Conservation (phyloP, 768 basidiomycete genomes). For the Lactifluus subvellereus region DNA sequence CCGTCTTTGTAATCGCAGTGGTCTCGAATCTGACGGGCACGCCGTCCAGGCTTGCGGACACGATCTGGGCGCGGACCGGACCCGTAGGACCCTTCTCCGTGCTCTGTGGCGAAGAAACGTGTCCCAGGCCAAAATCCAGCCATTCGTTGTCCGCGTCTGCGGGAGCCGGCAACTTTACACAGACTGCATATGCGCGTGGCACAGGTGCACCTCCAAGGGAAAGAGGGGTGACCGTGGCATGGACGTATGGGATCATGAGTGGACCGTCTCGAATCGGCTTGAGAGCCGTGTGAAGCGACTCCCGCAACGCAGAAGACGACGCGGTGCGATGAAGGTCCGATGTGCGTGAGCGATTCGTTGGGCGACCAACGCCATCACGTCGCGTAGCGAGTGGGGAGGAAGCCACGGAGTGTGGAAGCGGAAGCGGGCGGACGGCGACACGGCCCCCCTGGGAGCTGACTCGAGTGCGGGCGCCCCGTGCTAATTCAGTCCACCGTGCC, state of each 20-base stretch:
- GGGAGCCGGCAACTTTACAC: slow-evolving; percentile 50
- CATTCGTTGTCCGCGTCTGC: slow-evolving; percentile 57
- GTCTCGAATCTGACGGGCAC: slow-evolving; percentile 58
- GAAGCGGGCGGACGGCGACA: slow-evolving; percentile 45
- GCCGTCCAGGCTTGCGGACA: slow-evolving; percentile 58
- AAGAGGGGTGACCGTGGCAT: slow-evolving; percentile 50
- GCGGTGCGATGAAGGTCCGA: slow-evolving; percentile 23
- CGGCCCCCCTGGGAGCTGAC: slow-evolving; percentile 58
- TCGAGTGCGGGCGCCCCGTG: slow-evolving; percentile 52
- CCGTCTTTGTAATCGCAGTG: slow-evolving; percentile 36
- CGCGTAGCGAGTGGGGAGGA: slow-evolving; percentile 13
- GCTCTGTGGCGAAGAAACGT: slow-evolving; percentile 30
- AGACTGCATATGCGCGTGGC: slow-evolving; percentile 54
- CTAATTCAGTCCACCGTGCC: slow-evolving; percentile 56
- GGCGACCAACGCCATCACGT: slow-evolving; percentile 22
- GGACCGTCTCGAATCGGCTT: slow-evolving; percentile 47
- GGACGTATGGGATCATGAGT: slow-evolving; percentile 56
- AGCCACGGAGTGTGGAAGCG: slow-evolving; percentile 27
- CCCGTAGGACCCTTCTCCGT: slow-evolving; percentile 23
- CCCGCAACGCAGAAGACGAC: slow-evolving; percentile 27
- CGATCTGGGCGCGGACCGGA: slow-evolving; percentile 47
- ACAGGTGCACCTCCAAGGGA: slow-evolving; percentile 24
- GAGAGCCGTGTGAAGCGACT: slow-evolving; percentile 29
- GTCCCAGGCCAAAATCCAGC: slow-evolving; percentile 70
- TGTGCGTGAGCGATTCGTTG: slow-evolving; percentile 26